Evolutionary conservation across 2,329 filamentous ascomycete species (phyloP), one percentile per base, ranked within the genome.

Genomic region (Clonostachys byssicola): DNA sequence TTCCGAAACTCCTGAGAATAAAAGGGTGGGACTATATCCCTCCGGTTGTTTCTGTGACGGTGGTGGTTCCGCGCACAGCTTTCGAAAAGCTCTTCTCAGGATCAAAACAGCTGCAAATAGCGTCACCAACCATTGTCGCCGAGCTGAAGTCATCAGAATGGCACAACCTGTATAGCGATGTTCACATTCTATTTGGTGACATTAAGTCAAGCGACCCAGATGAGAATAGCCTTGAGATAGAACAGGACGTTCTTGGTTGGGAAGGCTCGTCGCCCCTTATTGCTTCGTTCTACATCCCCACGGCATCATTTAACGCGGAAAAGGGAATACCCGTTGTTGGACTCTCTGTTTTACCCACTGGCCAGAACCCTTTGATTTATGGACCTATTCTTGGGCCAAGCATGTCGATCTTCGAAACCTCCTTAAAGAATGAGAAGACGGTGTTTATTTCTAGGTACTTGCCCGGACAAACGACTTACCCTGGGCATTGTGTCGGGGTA

Each of bases 151-250:
- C 12, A 12, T 49, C 52, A 18, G 50, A 56, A 41, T 70, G 62
- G 61, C 57, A 62, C 30, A 66, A 64, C 49, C 51, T 64, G 13
- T 75, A 68, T 52, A 54, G 60, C 5, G 61, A 68, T 47, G 58
- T 71, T 12, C 73, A 76, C 1, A 51, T 74, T 33, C 48, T 56
- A 5, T 74, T 75, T 52, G 74, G 73, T 13, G 60, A 55, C 0
- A 47, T 71, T 12, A 55, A 55, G 43, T 42, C 2, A 62, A 64
- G 0, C 33, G 54, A 5, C 51, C 50, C 55, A 6, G 63, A 66
- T n/a, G 54, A 59, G 5, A 67, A 65, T n/a, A 48, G 54, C 7
- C 46, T 71, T 17, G 47, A 50, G 0, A 49, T 74, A 4, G 51
- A 61, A 5, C 59, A 65, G 14, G 70, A 74, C 42, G 47, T 52